A percentile compares a stretch with the other conserved stretches of the same genome.
Evolutionary conservation across 1,284 basidiomycete species (phyloP).

Genomic region (Sporisorium graminicola): DNA sequence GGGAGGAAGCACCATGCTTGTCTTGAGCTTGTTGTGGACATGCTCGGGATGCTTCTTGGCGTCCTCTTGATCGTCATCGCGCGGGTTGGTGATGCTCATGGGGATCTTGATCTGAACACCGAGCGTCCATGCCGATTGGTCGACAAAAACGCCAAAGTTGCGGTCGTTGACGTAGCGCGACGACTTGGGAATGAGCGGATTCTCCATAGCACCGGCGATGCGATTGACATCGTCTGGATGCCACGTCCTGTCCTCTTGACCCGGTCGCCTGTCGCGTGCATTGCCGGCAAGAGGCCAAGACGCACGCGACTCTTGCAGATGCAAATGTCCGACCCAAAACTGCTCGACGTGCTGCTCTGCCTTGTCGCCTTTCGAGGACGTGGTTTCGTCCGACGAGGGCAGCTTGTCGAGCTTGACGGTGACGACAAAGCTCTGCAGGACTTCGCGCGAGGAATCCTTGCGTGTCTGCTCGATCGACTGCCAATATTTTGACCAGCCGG

Average conservation of each 20-base stretch:
- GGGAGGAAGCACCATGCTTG: constrained; percentile 30
- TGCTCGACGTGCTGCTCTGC: constrained; percentile 13
- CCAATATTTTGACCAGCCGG: constrained; percentile 46
- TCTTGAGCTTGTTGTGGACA: background rate
- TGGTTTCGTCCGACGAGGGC: background rate
- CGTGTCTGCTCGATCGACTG: constrained; percentile 13
- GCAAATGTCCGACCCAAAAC: constrained; percentile 59
- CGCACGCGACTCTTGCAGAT: constrained; percentile 36
- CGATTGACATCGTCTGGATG: constrained; percentile 47
- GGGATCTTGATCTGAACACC: constrained; percentile 51
- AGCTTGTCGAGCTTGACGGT: constrained; percentile 27
- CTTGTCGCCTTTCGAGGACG: background rate
- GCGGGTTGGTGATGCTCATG: constrained; percentile 42
- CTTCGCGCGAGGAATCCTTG: constrained; percentile 15
- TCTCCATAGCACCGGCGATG: constrained; percentile 56
- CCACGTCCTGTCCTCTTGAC: constrained; percentile 46
- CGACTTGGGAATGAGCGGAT: constrained; percentile 50
- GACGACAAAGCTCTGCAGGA: constrained; percentile 43
- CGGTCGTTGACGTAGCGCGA: constrained; percentile 31
- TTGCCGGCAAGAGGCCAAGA: constrained; percentile 59
- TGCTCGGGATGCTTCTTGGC: constrained; percentile 8
- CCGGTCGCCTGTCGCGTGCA: constrained; percentile 23
- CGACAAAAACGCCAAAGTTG: constrained; percentile 47
- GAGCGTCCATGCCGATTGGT: constrained; percentile 47
- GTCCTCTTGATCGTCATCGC: constrained; percentile 28